Base-by-base conservation (phyloP, 768 basidiomycete genomes). In the Calocybe cyanea region DNA sequence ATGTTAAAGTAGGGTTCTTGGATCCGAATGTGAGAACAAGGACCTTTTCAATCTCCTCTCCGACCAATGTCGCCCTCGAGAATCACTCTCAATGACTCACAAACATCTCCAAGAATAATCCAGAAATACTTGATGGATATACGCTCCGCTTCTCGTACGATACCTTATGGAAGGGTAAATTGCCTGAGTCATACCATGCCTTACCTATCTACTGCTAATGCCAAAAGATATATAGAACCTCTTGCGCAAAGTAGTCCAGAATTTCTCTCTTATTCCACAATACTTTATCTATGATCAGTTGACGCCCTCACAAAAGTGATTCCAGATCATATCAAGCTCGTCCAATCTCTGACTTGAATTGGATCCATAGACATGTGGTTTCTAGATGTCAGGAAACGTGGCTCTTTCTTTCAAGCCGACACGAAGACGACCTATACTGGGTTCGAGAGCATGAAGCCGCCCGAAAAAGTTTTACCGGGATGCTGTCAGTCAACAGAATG, bases 91-190 rank as follows among this genome's bases (percentile, higher is more conserved):
- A 19, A 46, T 34, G 13, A 48, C 19, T 19, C 23, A 11, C 24
- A 46, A 23, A 21, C 23, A 13, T 34, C 41, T 14, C 30, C 25
- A 21, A 36, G 23, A n/a, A 28, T 20, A n/a, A 25, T 53, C n/a
- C 24, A 43, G 7, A 38, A 23, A 15, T 43, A 23, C 28, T 15
- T 49, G 2, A 6, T 10, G 7, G 45, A 20, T 3, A n/a, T 53
- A 1, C 11, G 34, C 8, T 23, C 9, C 20, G 48, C 21, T 14
- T 6, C 6, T 19, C 3, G 23, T 13, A 39, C 24, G 9, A 41
- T 50, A 30, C 52, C 52, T 14, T 53, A 53, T 36, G 45, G 52
- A 18, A 43, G 13, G 41, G 52, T 50, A 47, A 18, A 33, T 14
- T 9, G n/a, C n/a, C n/a, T n/a, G 4, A 13, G 1, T 32, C 15